These are phyloP conservation scores for Oidiodendron maius DNA, from an alignment of 495 filamentous ascomycete species.

Conservation along the genomic window DNA sequence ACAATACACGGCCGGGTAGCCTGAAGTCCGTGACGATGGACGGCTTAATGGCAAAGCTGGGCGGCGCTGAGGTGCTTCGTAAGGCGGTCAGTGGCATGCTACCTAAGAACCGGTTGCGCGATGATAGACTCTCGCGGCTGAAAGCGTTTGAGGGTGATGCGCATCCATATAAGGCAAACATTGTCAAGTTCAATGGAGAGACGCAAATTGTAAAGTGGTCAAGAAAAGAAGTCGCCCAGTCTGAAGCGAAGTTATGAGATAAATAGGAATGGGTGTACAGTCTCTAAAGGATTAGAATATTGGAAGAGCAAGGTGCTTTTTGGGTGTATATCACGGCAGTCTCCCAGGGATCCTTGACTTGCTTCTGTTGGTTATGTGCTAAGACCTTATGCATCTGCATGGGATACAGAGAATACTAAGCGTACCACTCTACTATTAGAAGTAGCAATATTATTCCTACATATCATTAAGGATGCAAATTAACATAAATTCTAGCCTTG, in stretches of 20 bases:
- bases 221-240: conserved; percentile 8
- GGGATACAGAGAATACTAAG: too few relatives aligned
- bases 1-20: conserved; percentile 84
- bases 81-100: conserved; percentile 94
- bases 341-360: neutral
- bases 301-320: neutral
- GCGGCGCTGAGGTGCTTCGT: conserved; percentile 87
- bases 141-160: conserved; percentile 90
- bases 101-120: conserved; percentile 90
- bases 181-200: conserved; percentile 61
- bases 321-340: conserved; percentile 3
- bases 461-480: too few relatives aligned
- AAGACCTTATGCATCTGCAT: too few relatives aligned
- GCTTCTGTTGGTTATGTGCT: too few relatives aligned
- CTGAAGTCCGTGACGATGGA: conserved; percentile 91
- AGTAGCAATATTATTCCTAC: too few relatives aligned
- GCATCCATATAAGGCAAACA: conserved; percentile 88
- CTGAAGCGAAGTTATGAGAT: conserved; percentile 12
- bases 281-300: conserved; percentile 5
- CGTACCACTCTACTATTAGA: too few relatives aligned
- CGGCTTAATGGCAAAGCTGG: conserved; percentile 86
- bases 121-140: conserved; percentile 77
- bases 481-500: too few relatives aligned
- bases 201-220: conserved; percentile 14
- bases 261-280: conserved; percentile 1